A percentile compares a stretch with the other conserved stretches of the same genome.
Conservation (phyloP, 1,284 basidiomycete genomes). For the Gymnopus androsaceus region DNA sequence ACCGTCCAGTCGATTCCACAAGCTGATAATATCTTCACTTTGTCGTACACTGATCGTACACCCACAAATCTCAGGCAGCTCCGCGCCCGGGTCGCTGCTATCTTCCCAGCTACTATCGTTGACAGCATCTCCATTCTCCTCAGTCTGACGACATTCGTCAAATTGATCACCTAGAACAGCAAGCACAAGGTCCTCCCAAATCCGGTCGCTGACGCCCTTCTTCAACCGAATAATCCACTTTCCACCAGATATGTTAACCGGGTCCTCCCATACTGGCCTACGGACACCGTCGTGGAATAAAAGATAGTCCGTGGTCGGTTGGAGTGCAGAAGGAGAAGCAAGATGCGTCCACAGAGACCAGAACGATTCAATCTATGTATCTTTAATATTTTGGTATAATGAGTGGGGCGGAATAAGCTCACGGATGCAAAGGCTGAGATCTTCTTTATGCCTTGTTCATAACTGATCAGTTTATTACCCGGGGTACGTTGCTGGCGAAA, state of each 20-base stretch:
- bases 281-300: constrained; percentile 82
- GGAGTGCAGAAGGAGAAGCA: constrained; percentile 67
- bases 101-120: constrained; percentile 37
- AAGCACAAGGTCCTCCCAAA: constrained; percentile 82
- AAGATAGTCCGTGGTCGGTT: constrained; percentile 82
- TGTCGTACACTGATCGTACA: constrained; percentile 83
- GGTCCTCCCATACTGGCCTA: constrained; percentile 90
- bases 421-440: constrained; percentile 78
- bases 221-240: constrained; percentile 89
- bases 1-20: constrained; percentile 76
- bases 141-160: constrained; percentile 52
- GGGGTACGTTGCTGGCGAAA: constrained; percentile 82
- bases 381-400: not conserved
- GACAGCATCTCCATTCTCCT: constrained; percentile 31
- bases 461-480: constrained; percentile 77
- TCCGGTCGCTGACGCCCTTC: constrained; percentile 78
- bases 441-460: constrained; percentile 87
- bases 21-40: constrained; percentile 79
- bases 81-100: constrained; percentile 39
- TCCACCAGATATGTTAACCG: constrained; percentile 82
- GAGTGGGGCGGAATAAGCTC: constrained; percentile 28
- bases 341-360: constrained; percentile 85
- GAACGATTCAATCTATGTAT: constrained; percentile 72
- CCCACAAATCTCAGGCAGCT: constrained; percentile 79
- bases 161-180: constrained; percentile 82